Conservation (phyloP, 2,329 filamentous ascomycete species). For the Cladosporium halotolerans region DNA sequence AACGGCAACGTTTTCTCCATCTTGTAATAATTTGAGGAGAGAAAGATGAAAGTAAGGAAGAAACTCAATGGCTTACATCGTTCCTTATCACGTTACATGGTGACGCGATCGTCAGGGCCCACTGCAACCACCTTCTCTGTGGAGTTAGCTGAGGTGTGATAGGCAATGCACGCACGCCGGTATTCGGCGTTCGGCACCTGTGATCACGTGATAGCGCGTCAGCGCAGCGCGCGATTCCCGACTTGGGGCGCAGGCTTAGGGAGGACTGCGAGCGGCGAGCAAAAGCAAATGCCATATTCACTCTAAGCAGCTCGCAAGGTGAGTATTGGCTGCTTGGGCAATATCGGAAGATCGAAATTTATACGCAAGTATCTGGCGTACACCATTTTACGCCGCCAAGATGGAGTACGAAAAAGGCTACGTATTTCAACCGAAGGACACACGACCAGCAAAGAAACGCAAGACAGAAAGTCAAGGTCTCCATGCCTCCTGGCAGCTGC, state of each 20-base stretch:
- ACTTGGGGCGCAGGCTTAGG: neutral
- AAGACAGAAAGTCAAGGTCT: constrained; percentile 28
- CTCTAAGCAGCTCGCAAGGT: no score
- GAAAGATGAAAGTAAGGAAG: neutral
- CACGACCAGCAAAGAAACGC: constrained; percentile 37
- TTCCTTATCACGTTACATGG: constrained; percentile 1
- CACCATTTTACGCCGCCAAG: neutral
- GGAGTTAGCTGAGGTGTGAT: constrained; percentile 1
- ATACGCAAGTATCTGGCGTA: no score
- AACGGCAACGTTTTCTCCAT: constrained; percentile 25
- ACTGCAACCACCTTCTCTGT: constrained; percentile 7
- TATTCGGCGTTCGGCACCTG: neutral
- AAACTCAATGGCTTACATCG: neutral
- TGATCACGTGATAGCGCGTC: neutral
- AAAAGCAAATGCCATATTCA: no score
- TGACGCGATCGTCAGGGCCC: constrained; percentile 4
- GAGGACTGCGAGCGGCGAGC: no score
- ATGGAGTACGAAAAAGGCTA: constrained; percentile 48
- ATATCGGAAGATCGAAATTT: no score
- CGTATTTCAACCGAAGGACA: constrained; percentile 35
- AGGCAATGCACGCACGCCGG: neutral
- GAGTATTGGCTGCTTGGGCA: no score
- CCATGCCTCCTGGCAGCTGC: constrained; percentile 38
- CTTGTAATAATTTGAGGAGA: constrained; percentile 15
- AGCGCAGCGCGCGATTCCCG: neutral